Percentiles rank a stretch among this genome's conserved stretches.
Conservation (phyloP, 1,284 basidiomycete species). For the Melampsora americana region DNA sequence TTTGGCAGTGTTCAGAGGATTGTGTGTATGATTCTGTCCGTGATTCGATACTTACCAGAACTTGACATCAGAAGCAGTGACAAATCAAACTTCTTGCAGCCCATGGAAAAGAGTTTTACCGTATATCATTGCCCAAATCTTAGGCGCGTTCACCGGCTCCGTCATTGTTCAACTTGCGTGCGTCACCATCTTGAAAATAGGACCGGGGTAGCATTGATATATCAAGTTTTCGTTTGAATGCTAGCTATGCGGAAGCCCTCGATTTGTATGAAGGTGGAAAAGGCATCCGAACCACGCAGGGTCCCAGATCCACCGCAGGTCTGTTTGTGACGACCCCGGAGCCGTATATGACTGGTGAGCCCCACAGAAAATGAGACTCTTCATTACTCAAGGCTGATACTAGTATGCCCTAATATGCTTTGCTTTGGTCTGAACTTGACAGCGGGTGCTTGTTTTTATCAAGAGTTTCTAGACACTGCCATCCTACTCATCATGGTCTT, state of each 20-base stretch:
- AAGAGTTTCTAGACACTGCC: constrained; percentile 28
- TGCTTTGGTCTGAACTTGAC: neutral
- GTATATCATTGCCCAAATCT: constrained; percentile 19
- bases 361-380: too few relatives aligned
- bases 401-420: too few relatives aligned
- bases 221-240: neutral
- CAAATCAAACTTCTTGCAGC: neutral
- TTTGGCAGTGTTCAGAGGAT: constrained; percentile 26
- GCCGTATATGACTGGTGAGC: constrained; percentile 31
- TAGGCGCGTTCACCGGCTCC: constrained; percentile 23
- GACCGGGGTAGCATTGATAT: neutral
- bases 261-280: constrained; percentile 46
- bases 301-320: constrained; percentile 17
- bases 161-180: constrained; percentile 24
- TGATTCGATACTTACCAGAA: neutral
- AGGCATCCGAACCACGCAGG: constrained; percentile 26
- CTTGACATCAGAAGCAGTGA: too few relatives aligned
- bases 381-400: too few relatives aligned
- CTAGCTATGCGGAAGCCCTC: constrained; percentile 50
- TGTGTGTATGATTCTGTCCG: constrained; percentile 11
- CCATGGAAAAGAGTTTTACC: constrained; percentile 37
- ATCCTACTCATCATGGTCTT: constrained; percentile 33
- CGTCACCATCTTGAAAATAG: neutral
- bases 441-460: constrained; percentile 29
- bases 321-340: constrained; percentile 19